These are phyloP conservation scores for Eucalyptus pauciflora DNA, from an alignment of 345 rosid genomes.

Conservation along the genomic window DNA sequence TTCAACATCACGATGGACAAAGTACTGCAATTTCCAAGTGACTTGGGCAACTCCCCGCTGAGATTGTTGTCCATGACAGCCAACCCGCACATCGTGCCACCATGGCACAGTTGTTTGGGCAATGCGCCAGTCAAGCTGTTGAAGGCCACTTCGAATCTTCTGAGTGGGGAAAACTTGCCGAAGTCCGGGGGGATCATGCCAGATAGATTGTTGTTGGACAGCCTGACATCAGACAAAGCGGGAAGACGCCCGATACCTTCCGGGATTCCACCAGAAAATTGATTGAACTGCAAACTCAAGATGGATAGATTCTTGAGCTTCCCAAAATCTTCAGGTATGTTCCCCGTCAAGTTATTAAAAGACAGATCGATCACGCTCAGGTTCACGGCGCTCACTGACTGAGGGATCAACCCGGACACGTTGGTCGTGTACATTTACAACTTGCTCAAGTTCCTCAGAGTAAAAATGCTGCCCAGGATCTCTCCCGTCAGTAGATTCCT, in stretches of 20 bases:
- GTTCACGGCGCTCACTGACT: conserved; percentile 2
- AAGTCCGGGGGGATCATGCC: no score
- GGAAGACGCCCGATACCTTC: no score
- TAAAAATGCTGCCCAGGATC: conserved; percentile 23
- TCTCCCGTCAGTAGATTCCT: conserved; percentile 4
- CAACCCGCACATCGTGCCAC: no score
- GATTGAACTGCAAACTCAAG: conserved; percentile 17
- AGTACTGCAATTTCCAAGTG: no score
- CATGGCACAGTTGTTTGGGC: no score
- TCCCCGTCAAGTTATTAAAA: conserved; percentile 18
- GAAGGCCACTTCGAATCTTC: no score
- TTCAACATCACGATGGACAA: no score
- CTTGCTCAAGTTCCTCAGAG: conserved; percentile 22
- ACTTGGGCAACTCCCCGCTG: no score
- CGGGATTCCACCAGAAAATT: conserved; percentile 39
- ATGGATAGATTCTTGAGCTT: conserved; percentile 12
- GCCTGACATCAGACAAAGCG: no score
- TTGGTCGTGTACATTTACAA: conserved; percentile 12
- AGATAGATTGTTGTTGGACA: no score
- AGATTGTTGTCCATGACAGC: no score
- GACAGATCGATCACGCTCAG: conserved; percentile 30
- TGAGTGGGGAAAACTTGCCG: no score
- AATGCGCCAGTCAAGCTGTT: accelerated
- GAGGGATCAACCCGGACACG: conserved; percentile 34
- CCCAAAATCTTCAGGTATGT: conserved; percentile 34